Conservation (phyloP, 2,329 filamentous ascomycete species). For the Fusarium humuli region DNA sequence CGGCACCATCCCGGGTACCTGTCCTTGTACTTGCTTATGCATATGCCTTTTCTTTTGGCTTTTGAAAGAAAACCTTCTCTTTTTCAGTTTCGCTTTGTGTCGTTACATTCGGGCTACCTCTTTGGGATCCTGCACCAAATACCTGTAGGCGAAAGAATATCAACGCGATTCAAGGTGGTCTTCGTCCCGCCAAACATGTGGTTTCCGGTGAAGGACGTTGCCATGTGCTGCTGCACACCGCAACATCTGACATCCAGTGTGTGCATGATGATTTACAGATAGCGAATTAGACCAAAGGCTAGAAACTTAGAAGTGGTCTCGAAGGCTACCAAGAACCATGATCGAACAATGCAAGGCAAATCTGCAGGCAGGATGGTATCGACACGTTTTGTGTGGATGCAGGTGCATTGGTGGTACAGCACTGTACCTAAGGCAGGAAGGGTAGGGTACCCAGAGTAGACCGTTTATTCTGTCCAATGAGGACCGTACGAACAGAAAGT, state of each 20-base stretch:
- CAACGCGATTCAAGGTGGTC: background rate
- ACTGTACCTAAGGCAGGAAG: background rate
- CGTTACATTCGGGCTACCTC: background rate
- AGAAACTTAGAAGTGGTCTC: slow-evolving; percentile 35
- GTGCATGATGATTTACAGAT: background rate
- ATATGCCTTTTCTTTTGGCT: background rate
- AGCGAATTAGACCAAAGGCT: slow-evolving; percentile 15
- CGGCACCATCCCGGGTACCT: background rate
- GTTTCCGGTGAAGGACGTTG: background rate
- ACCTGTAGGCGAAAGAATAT: background rate
- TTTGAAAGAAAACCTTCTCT: background rate
- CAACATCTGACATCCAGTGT: slow-evolving; percentile 1
- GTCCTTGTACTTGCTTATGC: background rate
- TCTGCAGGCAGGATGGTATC: slow-evolving; percentile 24
- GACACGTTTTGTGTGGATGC: slow-evolving; percentile 26
- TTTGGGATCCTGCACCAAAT: background rate
- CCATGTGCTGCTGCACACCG: slow-evolving; percentile 15
- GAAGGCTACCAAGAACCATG: slow-evolving; percentile 15
- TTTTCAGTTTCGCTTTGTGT: background rate
- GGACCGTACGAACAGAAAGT: too few species aligned
- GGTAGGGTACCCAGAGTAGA: background rate
- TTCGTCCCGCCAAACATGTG: slow-evolving; percentile 2
- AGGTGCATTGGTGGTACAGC: background rate
- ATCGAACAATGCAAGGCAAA: slow-evolving; percentile 35
- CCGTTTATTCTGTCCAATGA: slow-evolving; percentile 2